Conservation (phyloP, 805 yeast species). For the Candida anglica region DNA sequence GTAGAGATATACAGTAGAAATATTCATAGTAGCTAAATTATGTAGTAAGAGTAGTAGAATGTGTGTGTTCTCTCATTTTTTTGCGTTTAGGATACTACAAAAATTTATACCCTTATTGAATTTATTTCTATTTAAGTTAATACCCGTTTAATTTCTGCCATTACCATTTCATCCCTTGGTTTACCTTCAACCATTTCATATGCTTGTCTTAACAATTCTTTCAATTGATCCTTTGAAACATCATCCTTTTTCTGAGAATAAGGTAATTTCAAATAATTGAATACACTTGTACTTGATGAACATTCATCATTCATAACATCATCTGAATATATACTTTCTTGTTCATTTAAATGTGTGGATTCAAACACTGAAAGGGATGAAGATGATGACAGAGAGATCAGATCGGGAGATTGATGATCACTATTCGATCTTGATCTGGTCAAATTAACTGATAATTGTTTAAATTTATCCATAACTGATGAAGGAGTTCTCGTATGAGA, state of each 20-base stretch:
- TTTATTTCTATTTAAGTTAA: too few relatives aligned
- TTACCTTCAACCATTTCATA: conserved; percentile 15
- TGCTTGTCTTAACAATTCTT: conserved; percentile 23
- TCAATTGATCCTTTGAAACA: conserved; percentile 24
- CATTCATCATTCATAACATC: not conserved
- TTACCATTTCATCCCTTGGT: conserved; percentile 12
- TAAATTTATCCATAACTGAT: conserved; percentile 27
- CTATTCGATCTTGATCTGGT: too few relatives aligned
- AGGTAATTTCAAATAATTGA: conserved; percentile 1
- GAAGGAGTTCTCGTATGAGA: conserved; percentile 10
- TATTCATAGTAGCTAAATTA: too few relatives aligned
- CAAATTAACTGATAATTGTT: conserved; percentile 19
- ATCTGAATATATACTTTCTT: not conserved
- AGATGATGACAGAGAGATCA: too few relatives aligned
- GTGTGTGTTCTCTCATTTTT: too few relatives aligned
- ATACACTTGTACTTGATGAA: not conserved
- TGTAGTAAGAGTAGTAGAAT: too few relatives aligned
- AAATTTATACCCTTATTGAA: too few relatives aligned
- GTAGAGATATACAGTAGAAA: too few relatives aligned
- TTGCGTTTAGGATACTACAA: too few relatives aligned
- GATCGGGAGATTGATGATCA: too few relatives aligned
- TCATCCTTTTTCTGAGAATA: conserved; percentile 1
- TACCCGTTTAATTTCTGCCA: conserved; percentile 12
- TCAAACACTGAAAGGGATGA: too few relatives aligned
- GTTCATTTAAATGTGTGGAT: too few relatives aligned